These are phyloP conservation scores for Ceratonia siliqua DNA, from an alignment of 306 rosid genomes.

Conservation along the genomic window DNA sequence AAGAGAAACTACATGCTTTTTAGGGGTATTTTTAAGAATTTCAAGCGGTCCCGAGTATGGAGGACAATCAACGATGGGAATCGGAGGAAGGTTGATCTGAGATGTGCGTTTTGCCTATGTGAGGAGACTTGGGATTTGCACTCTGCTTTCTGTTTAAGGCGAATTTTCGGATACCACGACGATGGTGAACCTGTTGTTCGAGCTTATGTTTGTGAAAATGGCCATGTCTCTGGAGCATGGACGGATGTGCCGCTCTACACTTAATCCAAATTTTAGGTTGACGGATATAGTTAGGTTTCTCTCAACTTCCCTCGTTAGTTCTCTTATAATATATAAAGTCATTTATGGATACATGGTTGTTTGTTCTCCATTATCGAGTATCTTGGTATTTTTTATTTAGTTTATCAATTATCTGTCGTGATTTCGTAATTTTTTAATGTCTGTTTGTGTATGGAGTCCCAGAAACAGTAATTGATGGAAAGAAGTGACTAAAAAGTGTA, in stretches of 20 bases:
- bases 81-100: conserved; percentile 56
- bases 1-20: conserved; percentile 78
- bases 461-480: neutral
- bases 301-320: neutral
- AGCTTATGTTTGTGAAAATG: conserved; percentile 91
- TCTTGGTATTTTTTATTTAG: neutral
- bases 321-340: neutral
- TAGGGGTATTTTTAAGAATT: conserved; percentile 83
- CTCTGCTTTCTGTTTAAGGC: conserved; percentile 80
- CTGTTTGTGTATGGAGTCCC: neutral
- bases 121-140: conserved; percentile 85
- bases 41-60: conserved; percentile 79
- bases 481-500: neutral
- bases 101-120: conserved; percentile 75
- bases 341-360: neutral
- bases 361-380: neutral
- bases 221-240: conserved; percentile 99
- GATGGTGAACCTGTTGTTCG: conserved; percentile 95
- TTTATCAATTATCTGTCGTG: neutral
- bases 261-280: conserved; percentile 10
- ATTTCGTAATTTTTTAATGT: neutral
- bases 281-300: neutral
- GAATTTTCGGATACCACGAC: conserved; percentile 76
- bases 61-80: conserved; percentile 74
- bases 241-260: conserved; percentile 81